phyloP scores from a whole-genome alignment of 2,329 filamentous ascomycete genomes.

The Botrytis squamosa region DNA sequence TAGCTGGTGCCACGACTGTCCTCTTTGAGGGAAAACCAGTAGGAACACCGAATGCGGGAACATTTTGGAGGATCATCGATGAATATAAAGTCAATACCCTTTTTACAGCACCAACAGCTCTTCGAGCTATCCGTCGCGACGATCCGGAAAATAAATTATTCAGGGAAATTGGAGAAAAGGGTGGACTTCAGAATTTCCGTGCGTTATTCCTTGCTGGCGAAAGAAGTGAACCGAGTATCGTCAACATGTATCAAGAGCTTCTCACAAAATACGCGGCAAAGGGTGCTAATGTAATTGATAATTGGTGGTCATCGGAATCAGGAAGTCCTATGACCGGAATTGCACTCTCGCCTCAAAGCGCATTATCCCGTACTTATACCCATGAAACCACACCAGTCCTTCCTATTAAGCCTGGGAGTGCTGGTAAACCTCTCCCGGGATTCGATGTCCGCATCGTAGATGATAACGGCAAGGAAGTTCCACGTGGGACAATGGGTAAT shows the following conservation, averaged over 20 bases:
- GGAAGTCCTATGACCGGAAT: constrained; percentile 68
- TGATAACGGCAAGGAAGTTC: constrained; percentile 71
- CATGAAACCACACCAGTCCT: constrained; percentile 47
- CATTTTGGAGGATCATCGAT: constrained; percentile 84
- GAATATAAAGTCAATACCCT: constrained; percentile 82
- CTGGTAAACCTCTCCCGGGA: constrained; percentile 87
- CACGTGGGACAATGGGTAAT: constrained; percentile 80
- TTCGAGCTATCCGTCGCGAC: constrained; percentile 83
- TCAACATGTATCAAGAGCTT: constrained; percentile 76
- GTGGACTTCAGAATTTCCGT: constrained; percentile 68
- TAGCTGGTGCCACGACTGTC: constrained; percentile 81
- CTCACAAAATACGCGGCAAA: constrained; percentile 64
- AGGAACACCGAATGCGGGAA: constrained; percentile 81
- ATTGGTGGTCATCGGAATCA: constrained; percentile 73
- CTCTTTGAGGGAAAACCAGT: constrained; percentile 94
- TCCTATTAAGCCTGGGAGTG: constrained; percentile 76
- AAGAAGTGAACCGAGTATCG: constrained; percentile 81
- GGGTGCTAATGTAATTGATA: constrained; percentile 64
- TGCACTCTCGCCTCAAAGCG: constrained; percentile 61
- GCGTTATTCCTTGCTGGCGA: constrained; percentile 87
- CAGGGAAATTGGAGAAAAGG: constrained; percentile 59
- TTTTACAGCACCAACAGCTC: constrained; percentile 83
- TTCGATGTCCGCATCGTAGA: constrained; percentile 86
- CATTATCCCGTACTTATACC: constrained; percentile 47
- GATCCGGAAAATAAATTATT: constrained; percentile 73